These are phyloP conservation scores for Guadua angustifolia DNA, from an alignment of 176 grass and related monocot genomes.

Conservation along the genomic window DNA sequence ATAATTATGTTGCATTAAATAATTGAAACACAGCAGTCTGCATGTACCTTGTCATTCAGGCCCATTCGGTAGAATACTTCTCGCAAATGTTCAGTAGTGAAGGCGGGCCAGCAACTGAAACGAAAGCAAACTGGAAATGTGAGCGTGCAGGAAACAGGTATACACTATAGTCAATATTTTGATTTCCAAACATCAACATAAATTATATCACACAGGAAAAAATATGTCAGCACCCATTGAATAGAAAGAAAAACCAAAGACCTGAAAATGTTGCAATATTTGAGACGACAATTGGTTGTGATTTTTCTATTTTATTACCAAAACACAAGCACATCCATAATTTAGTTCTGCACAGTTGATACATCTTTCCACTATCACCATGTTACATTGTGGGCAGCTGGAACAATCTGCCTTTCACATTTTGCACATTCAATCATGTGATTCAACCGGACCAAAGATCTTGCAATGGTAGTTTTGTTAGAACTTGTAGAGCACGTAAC, in stretches of 20 bases:
- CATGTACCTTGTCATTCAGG: conserved; percentile 75
- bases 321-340: neutral
- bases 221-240: neutral
- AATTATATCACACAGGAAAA: neutral
- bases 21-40: conserved; percentile 12
- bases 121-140: conserved; percentile 27
- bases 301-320: neutral
- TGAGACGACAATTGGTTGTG: neutral
- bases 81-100: conserved; percentile 85
- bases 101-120: conserved; percentile 84
- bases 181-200: conserved; percentile 20
- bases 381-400: neutral
- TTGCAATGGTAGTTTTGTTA: neutral
- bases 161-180: neutral
- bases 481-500: conserved; percentile 6
- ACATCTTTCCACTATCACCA: neutral
- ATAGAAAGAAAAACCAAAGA: neutral
- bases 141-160: conserved; percentile 7
- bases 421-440: conserved; percentile 3
- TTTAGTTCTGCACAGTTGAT: neutral
- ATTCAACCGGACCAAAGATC: neutral
- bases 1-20: neutral
- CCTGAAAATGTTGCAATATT: neutral
- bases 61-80: conserved; percentile 99
- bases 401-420: conserved; percentile 9